Base-by-base conservation (phyloP, 2,329 filamentous ascomycete genomes). In the Pseudogymnoascus sp. region DNA sequence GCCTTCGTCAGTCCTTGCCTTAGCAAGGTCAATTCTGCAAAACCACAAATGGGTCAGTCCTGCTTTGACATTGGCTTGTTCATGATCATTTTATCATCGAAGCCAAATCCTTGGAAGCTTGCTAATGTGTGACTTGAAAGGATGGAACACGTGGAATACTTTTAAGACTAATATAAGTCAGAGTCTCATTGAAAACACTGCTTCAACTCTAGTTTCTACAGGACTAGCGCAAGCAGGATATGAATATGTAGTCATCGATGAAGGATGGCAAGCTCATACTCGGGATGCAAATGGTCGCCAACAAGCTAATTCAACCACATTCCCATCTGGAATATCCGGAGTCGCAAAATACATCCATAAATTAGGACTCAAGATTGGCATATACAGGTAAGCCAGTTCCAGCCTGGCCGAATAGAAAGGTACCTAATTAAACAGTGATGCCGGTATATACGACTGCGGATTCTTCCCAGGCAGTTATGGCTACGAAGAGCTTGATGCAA, bases 181-280 rank as follows among this genome's bases (percentile, higher is more conserved):
- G 36, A 67, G 23, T 41, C 19, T 70, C 6, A 66, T 72, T n/a
- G 36, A 67, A 57, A 63, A 62, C 25, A 69, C 67, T 10, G 65
- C 67, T 19, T 37, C 61, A 28, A 48, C 65, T 5, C 25, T 69
- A 34, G 54, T 67, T 10, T 62, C 41, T 11, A 62, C 41, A 16
- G 68, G 62, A 34, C 65, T 70, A 16, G 63, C 57, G 10, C 43
- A 65, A 28, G 63, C 62, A 10, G 65, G 65, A 23, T 67, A 69
- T 31, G 62, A 67, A 28, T 67, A 67, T 60, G 51, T 69, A 3
- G 60, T 69, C 51, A 65, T 70, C 10, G 68, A 69, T 61, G 66
- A 68, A n/a, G 70, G 70, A 10, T 73, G 69, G 71, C 65, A 67
- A 54, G 66, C 62, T 25, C 63, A 63, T 4, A 66, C 64, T 25